These are phyloP conservation scores for Russula virescens DNA, from an alignment of 768 basidiomycete species.

Conservation along the genomic window DNA sequence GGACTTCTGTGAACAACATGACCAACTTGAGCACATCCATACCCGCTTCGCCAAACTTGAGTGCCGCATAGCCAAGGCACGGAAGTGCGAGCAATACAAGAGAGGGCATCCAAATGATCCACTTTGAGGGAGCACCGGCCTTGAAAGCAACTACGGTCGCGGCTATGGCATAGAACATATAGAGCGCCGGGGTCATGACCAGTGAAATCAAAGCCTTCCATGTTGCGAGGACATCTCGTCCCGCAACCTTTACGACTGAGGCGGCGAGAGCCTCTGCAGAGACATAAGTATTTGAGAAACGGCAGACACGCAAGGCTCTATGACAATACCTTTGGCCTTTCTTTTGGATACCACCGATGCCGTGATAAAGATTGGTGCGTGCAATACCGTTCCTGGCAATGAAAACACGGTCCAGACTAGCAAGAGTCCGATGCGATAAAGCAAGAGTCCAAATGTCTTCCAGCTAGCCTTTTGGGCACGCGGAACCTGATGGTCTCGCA, in stretches of 20 bases:
- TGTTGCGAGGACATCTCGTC: conserved; percentile 87
- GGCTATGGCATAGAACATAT: conserved; percentile 73
- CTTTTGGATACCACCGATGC: conserved; percentile 80
- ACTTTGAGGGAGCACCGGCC: conserved; percentile 53
- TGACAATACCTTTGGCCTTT: conserved; percentile 73
- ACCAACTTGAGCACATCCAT: conserved; percentile 93
- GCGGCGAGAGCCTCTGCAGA: conserved; percentile 85
- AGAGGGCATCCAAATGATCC: conserved; percentile 70
- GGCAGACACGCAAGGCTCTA: background rate
- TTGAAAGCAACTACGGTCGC: conserved; percentile 72
- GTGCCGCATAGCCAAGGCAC: conserved; percentile 83
- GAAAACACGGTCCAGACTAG: conserved; percentile 76
- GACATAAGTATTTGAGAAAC: background rate
- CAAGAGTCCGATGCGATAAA: conserved; percentile 76
- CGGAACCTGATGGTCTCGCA: conserved; percentile 95
- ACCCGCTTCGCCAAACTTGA: conserved; percentile 96
- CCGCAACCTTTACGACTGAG: conserved; percentile 90
- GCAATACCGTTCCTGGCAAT: conserved; percentile 83
- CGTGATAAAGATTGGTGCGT: conserved; percentile 86
- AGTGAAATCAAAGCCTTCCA: conserved; percentile 96
- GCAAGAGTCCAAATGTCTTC: conserved; percentile 77
- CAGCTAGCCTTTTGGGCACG: conserved; percentile 77
- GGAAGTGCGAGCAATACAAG: conserved; percentile 68
- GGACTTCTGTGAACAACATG: background rate
- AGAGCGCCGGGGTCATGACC: conserved; percentile 79